A percentile compares a stretch with the other conserved stretches of the same genome.
These are phyloP conservation scores for Bacidia gigantensis DNA, from an alignment of 495 filamentous ascomycete species.

Conservation along the genomic window DNA sequence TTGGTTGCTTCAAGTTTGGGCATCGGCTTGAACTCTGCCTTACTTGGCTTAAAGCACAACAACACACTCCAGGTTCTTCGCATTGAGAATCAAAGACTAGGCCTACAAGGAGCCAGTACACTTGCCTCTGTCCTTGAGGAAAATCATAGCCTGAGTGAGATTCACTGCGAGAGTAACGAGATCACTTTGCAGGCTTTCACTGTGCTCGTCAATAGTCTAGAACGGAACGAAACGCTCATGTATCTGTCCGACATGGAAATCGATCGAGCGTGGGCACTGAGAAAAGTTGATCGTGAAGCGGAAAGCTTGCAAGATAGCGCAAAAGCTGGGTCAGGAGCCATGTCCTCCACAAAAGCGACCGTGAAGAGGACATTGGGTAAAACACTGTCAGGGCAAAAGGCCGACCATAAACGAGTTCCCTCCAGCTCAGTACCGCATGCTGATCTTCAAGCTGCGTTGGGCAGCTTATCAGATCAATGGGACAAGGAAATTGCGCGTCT, in stretches of 20 bases:
- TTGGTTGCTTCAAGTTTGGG: slow-evolving; percentile 78
- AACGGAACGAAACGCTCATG: slow-evolving; percentile 50
- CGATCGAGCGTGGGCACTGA: slow-evolving; percentile 47
- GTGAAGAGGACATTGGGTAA: slow-evolving; percentile 18
- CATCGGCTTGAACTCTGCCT: slow-evolving; percentile 61
- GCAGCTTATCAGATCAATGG: slow-evolving; percentile 48
- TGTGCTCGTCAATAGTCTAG: slow-evolving; percentile 57
- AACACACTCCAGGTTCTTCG: slow-evolving; percentile 57
- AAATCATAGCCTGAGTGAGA: slow-evolving; percentile 50
- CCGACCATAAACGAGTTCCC: slow-evolving; percentile 15
- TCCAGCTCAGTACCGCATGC: slow-evolving; percentile 24
- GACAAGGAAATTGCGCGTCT: slow-evolving; percentile 43
- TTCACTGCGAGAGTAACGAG: slow-evolving; percentile 67
- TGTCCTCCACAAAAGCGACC: slow-evolving; percentile 16
- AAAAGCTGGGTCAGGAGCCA: slow-evolving; percentile 1
- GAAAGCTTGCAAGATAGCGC: slow-evolving; percentile 31
- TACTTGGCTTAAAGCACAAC: slow-evolving; percentile 66
- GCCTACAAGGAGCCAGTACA: slow-evolving; percentile 59
- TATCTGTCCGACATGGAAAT: slow-evolving; percentile 53
- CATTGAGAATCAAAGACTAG: slow-evolving; percentile 54
- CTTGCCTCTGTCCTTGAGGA: slow-evolving; percentile 61
- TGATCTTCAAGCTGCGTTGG: slow-evolving; percentile 40
- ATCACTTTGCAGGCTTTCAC: slow-evolving; percentile 69
- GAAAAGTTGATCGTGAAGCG: slow-evolving; percentile 46
- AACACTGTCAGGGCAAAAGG: slow-evolving; percentile 26